A percentile compares a stretch with the other conserved stretches of the same genome.
Evolutionary conservation across 306 rosid genomes (phyloP).

Genomic region (Leucaena leucocephala): DNA sequence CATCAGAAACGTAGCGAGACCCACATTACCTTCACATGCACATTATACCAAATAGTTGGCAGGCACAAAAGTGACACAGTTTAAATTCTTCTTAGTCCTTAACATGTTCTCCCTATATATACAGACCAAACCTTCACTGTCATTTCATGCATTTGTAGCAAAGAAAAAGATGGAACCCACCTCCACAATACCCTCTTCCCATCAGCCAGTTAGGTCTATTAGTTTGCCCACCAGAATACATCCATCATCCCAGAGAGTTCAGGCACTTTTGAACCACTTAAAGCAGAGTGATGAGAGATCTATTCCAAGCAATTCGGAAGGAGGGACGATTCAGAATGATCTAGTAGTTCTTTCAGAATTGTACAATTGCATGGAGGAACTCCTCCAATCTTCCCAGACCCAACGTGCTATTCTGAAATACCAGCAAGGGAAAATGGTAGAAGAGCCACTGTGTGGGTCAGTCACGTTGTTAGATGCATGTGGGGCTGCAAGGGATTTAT

Average conservation of each 20-base stretch:
- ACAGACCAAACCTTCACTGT: slow-evolving; percentile 31
- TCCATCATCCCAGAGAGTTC: slow-evolving; percentile 55
- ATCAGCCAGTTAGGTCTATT: slow-evolving; percentile 71
- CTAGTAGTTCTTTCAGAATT: slow-evolving; percentile 62
- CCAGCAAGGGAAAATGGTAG: slow-evolving; percentile 45
- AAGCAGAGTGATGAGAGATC: slow-evolving; percentile 40
- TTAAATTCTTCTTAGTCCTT: slow-evolving; percentile 12
- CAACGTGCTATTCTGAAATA: slow-evolving; percentile 59
- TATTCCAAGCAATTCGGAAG: slow-evolving; percentile 36
- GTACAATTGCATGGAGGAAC: slow-evolving; percentile 62
- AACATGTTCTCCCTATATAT: slow-evolving; percentile 43
- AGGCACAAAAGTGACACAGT: slow-evolving; percentile 19
- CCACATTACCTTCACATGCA: slow-evolving; percentile 55
- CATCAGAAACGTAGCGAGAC: slow-evolving; percentile 42
- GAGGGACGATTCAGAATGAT: slow-evolving; percentile 50
- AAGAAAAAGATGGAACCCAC: slow-evolving; percentile 42
- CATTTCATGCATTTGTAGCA: slow-evolving; percentile 40
- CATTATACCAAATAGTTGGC: slow-evolving; percentile 25
- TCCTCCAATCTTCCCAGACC: slow-evolving; percentile 53
- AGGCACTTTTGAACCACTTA: slow-evolving; percentile 53
- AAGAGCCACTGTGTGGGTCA: slow-evolving; percentile 52
- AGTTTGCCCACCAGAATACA: slow-evolving; percentile 73
- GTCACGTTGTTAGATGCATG: slow-evolving; percentile 69
- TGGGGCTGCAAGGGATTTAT: slow-evolving; percentile 54
- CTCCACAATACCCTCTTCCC: slow-evolving; percentile 31